These are phyloP conservation scores for Lanzia echinophila DNA, from an alignment of 2,329 filamentous ascomycete genomes.

Conservation along the genomic window DNA sequence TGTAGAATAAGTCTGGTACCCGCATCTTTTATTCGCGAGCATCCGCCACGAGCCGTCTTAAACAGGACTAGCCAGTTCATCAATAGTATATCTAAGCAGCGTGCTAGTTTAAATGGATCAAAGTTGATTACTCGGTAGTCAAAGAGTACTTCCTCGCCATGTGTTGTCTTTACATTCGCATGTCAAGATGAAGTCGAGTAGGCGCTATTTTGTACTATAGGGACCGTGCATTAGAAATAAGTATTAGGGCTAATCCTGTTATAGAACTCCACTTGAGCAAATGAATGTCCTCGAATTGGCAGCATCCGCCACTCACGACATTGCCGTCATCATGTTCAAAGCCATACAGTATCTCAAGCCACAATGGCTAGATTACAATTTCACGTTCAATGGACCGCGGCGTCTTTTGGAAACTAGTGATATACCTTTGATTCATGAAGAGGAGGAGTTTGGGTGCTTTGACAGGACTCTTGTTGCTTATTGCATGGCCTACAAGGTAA, in stretches of 20 bases:
- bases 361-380: slow-evolving; percentile 57
- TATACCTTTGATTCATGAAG: slow-evolving; percentile 39
- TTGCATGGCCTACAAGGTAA: slow-evolving; percentile 59
- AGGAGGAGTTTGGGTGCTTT: slow-evolving; percentile 54
- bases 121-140: neutral
- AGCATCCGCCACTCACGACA: slow-evolving; percentile 56
- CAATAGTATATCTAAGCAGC: no score
- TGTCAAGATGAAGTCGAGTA: neutral
- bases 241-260: neutral
- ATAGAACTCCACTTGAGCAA: slow-evolving; percentile 44
- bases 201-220: neutral
- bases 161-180: neutral
- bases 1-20: no score
- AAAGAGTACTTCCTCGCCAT: no score
- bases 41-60: no score
- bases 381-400: slow-evolving; percentile 53
- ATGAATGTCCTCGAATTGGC: slow-evolving; percentile 53
- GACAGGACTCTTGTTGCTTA: slow-evolving; percentile 64
- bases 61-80: no score
- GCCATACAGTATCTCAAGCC: slow-evolving; percentile 58
- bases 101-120: neutral
- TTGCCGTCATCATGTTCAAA: slow-evolving; percentile 54
- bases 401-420: slow-evolving; percentile 44
- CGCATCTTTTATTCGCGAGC: no score
- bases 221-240: neutral